Evolutionary conservation across 495 filamentous ascomycete genomes (phyloP).

Genomic region (Annulohypoxylon stygium): DNA sequence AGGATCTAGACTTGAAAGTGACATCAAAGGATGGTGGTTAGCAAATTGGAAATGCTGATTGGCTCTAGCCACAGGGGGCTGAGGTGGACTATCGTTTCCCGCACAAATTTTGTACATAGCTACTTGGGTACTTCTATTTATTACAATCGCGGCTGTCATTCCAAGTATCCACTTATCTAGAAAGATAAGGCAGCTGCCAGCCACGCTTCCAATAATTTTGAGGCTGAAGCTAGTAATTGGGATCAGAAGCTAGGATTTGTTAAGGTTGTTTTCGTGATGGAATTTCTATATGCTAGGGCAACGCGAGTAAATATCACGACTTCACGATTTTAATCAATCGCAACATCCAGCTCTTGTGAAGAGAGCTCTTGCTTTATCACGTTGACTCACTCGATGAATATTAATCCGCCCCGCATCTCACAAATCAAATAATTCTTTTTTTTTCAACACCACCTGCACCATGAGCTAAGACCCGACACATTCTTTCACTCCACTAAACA

Average conservation of each 20-base stretch:
- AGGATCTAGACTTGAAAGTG: constrained; percentile 8
- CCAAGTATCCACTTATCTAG: not conserved
- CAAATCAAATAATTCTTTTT: not conserved
- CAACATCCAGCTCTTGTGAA: not conserved
- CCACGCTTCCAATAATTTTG: constrained; percentile 16
- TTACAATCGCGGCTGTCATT: not conserved
- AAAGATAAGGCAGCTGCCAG: constrained; percentile 18
- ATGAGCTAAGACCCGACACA: constrained; percentile 38
- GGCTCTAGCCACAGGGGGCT: constrained; percentile 49
- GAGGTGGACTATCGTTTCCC: not conserved
- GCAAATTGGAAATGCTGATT: constrained; percentile 53
- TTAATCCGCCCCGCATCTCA: not conserved
- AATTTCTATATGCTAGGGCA: constrained; percentile 30
- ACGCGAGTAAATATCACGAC: constrained; percentile 26
- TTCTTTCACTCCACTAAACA: constrained; percentile 22
- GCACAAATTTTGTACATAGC: not conserved
- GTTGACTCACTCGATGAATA: not conserved
- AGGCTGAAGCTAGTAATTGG: constrained; percentile 26
- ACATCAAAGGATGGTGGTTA: constrained; percentile 41
- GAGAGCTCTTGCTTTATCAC: not conserved
- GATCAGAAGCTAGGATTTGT: constrained; percentile 33
- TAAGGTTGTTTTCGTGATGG: constrained; percentile 25
- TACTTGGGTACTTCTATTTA: not conserved
- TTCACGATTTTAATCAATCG: not conserved
- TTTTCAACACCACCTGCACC: constrained; percentile 2